A percentile compares a stretch with the other conserved stretches of the same genome.
Evolutionary conservation across 495 filamentous ascomycete genomes (phyloP).

Genomic region (Penicillium parvum): DNA sequence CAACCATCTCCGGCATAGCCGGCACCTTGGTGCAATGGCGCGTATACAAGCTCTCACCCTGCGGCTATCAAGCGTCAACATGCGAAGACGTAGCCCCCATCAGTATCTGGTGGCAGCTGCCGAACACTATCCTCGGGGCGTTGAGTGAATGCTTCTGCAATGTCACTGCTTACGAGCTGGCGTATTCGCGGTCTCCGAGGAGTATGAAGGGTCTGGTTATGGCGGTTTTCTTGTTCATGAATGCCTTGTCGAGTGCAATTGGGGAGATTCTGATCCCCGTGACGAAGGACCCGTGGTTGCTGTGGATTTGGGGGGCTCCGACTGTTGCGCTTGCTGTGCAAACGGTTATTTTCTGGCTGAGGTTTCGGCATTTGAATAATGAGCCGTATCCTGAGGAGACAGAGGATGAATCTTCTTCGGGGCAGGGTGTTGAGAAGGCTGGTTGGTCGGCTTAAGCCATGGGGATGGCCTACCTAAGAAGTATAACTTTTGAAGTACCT

Average conservation of each 20-base stretch:
- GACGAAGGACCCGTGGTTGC: conserved; percentile 55
- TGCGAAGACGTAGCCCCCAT: conserved; percentile 45
- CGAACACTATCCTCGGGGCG: conserved; percentile 51
- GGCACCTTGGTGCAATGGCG: conserved; percentile 61
- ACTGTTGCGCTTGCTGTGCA: conserved; percentile 45
- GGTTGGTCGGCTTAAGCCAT: neutral
- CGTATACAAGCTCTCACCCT: conserved; percentile 54
- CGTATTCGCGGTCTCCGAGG: conserved; percentile 64
- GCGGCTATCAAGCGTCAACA: conserved; percentile 46
- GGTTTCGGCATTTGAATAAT: conserved; percentile 41
- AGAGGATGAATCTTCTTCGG: conserved; percentile 7
- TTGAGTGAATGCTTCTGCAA: conserved; percentile 66
- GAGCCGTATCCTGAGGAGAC: conserved; percentile 37
- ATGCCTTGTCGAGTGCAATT: conserved; percentile 43
- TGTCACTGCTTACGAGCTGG: conserved; percentile 68
- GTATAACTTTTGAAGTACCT: too few relatives aligned
- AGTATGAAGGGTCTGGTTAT: conserved; percentile 68
- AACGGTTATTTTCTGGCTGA: conserved; percentile 45
- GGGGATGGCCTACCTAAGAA: too few relatives aligned
- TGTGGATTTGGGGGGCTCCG: conserved; percentile 52
- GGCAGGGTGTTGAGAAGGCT: neutral
- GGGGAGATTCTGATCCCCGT: conserved; percentile 57
- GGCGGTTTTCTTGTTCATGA: conserved; percentile 58
- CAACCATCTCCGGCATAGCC: conserved; percentile 49
- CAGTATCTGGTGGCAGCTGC: conserved; percentile 52